These are phyloP conservation scores for Termitomyces eurrhizus DNA, from an alignment of 768 basidiomycete species.

Conservation along the genomic window DNA sequence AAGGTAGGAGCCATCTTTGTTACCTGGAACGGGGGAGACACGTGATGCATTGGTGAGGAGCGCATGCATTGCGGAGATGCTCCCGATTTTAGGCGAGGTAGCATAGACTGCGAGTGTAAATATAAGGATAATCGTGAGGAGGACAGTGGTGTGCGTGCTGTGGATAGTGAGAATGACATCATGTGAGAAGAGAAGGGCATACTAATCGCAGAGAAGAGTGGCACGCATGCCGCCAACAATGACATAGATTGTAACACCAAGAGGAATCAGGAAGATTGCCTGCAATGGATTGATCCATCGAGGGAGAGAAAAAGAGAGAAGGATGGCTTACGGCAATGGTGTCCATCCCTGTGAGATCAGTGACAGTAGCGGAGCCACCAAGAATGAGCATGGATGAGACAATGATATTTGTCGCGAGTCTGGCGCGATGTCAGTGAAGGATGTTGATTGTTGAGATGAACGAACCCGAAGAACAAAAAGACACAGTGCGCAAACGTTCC, in stretches of 20 bases:
- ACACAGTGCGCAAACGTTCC: conserved; percentile 74
- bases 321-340: conserved; percentile 58
- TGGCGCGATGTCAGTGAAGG: conserved; percentile 15
- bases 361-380: conserved; percentile 85
- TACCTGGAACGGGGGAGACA: conserved; percentile 64
- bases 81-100: conserved; percentile 77
- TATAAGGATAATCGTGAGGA: conserved; percentile 81
- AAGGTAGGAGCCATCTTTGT: conserved; percentile 81
- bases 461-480: conserved; percentile 85
- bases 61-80: conserved; percentile 71
- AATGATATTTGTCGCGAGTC: conserved; percentile 87
- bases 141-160: conserved; percentile 83
- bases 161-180: background rate
- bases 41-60: conserved; percentile 59
- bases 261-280: conserved; percentile 88
- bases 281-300: conserved; percentile 11
- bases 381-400: conserved; percentile 83
- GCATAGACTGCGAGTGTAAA: conserved; percentile 80
- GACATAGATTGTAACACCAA: conserved; percentile 87
- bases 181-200: conserved; percentile 20
- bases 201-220: conserved; percentile 85
- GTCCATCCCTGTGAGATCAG: conserved; percentile 83
- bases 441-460: background rate
- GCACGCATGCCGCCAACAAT: conserved; percentile 88
- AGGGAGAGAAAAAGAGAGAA: background rate